Percentiles rank a stretch among this genome's conserved stretches.
phyloP scores from a whole-genome alignment of 2,329 filamentous ascomycete species.

The Stagonosporopsis vannaccii region DNA sequence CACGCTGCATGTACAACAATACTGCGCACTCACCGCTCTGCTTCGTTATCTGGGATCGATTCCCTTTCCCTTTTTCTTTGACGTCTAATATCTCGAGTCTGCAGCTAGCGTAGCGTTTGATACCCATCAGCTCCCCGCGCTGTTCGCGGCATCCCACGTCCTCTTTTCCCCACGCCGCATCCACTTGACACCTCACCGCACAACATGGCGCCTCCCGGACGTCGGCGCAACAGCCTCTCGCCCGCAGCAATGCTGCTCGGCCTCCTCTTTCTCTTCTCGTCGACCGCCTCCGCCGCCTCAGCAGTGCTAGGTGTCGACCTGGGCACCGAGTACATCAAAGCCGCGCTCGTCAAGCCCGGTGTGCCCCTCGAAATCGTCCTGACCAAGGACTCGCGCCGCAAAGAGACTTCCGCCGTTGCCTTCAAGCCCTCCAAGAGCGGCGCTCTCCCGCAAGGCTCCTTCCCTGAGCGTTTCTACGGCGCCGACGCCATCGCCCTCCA shows the following conservation, averaged over 20 bases:
- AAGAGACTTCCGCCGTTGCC: conserved; percentile 88
- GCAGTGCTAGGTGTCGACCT: conserved; percentile 93
- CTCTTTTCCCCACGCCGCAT: conserved; percentile 6
- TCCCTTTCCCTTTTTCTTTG: conserved; percentile 33
- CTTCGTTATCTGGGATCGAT: conserved; percentile 31
- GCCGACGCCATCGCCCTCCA: conserved; percentile 88
- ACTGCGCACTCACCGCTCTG: conserved; percentile 19
- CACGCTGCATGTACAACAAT: conserved; percentile 28
- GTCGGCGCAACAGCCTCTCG: conserved; percentile 50
- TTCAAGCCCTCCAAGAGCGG: conserved; percentile 84
- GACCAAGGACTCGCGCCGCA: conserved; percentile 96
- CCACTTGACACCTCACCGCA: conserved; percentile 21
- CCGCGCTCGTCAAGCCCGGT: conserved; percentile 92
- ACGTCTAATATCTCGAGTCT: conserved; percentile 5
- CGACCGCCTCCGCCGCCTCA: conserved; percentile 67
- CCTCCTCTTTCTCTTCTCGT: conserved; percentile 62
- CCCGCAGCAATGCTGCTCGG: conserved; percentile 59
- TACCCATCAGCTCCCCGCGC: conserved; percentile 25
- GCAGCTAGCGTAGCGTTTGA: conserved; percentile 6
- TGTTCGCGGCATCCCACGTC: conserved; percentile 33
- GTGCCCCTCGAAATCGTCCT: conserved; percentile 97
- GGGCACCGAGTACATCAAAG: conserved; percentile 97
- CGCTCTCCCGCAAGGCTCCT: conserved; percentile 63
- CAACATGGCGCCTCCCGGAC: conserved; percentile 58
- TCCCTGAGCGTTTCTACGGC: conserved; percentile 90